Base-by-base conservation (phyloP, 2,329 filamentous ascomycete genomes). In the Hypoxylon sp. region DNA sequence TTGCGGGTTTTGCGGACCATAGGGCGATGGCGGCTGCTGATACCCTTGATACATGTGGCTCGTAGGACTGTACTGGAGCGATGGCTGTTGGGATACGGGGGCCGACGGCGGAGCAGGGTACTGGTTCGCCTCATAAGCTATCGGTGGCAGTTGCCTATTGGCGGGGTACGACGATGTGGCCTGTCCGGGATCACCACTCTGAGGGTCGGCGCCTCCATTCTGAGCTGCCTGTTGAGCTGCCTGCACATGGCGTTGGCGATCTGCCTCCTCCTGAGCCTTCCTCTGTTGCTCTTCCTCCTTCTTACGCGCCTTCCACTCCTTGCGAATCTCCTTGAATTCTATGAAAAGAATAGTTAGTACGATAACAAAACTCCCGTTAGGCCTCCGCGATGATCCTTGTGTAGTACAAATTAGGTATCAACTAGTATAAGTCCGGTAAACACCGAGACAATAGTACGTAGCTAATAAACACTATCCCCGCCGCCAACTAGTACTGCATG, bases 291-390 rank as follows among this genome's bases (percentile, higher is more conserved):
- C 94, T 73, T 98, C 94, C 78, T 98, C 95, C 92, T 99, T 99
- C 87, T 98, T 98, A 74, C 95, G 93, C 39, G 92, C 92, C 82
- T 98, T 99, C 95, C 95, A 99, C 76, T 98, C 94, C 77, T 98
- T 98, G 68, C 95, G 91, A 64, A 98, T 97, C 75, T 99, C 95
- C 78, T 99, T 99, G 82, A 99, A 98, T 79, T 98, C 95, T 98
- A 75, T 69, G 75, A 69, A 73, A 63, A 65, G 57, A 59, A 64
- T 71, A 68, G 72, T 77, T 72, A 78, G 75, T 67, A 64, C 57
- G 63, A 64, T 60, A 65, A 56, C 39, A 59, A 65, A 52, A 41
- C 41, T 43, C n/a, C 30, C 13, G 32, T 26, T 20, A 22, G 19
- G 34, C 44, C 13, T 26, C 19, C 47, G 51, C 24, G 39, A 57